phyloP scores from a whole-genome alignment of 2,329 filamentous ascomycete genomes.

The Colletotrichum cordylinicola region DNA sequence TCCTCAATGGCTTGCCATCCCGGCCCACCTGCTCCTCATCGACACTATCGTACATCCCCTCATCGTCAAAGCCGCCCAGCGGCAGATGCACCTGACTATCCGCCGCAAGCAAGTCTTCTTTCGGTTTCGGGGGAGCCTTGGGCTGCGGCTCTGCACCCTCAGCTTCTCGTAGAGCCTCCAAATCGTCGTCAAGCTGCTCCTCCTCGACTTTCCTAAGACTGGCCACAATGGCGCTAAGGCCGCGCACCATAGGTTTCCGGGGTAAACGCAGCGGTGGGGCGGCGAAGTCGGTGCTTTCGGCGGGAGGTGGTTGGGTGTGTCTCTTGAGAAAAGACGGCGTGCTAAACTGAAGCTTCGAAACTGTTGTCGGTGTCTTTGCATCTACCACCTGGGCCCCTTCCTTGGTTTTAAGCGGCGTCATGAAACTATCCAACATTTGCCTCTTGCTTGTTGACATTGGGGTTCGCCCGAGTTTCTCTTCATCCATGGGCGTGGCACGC shows the following conservation, averaged over 20 bases:
- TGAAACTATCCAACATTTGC: constrained; percentile 66
- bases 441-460: constrained; percentile 65
- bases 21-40: constrained; percentile 55
- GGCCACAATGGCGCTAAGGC: constrained; percentile 77
- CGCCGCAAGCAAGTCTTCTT: constrained; percentile 44
- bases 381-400: constrained; percentile 40
- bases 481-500: constrained; percentile 35
- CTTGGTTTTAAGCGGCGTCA: constrained; percentile 65
- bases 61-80: constrained; percentile 69
- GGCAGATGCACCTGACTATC: constrained; percentile 50
- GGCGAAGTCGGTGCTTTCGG: constrained; percentile 61
- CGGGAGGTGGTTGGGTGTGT: constrained; percentile 53
- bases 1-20: constrained; percentile 64
- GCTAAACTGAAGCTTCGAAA: constrained; percentile 64
- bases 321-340: constrained; percentile 75
- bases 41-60: constrained; percentile 60
- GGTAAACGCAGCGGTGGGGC: constrained; percentile 58
- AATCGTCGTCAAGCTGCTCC: constrained; percentile 70
- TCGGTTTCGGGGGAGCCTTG: constrained; percentile 25
- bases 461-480: constrained; percentile 48
- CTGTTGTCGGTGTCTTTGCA: constrained; percentile 52
- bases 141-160: constrained; percentile 54
- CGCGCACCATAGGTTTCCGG: constrained; percentile 68
- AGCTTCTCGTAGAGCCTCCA: constrained; percentile 75
- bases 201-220: constrained; percentile 74